A percentile compares a stretch with the other conserved stretches of the same genome.
phyloP scores from a whole-genome alignment of 1,284 basidiomycete species.

The Naganishia sp. region DNA sequence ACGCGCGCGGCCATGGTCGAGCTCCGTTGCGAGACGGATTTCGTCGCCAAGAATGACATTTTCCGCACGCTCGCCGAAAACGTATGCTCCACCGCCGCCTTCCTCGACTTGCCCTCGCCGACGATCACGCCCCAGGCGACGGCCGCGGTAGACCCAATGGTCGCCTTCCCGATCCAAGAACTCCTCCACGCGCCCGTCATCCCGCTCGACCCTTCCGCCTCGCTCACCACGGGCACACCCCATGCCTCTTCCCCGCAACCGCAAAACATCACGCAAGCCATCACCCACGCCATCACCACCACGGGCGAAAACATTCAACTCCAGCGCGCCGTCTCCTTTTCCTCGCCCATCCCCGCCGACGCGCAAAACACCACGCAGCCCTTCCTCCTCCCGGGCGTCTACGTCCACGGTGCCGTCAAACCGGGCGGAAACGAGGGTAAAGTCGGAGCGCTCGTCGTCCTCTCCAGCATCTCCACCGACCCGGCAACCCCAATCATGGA shows the following conservation, averaged over 20 bases:
- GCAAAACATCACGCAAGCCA: slow-evolving; percentile 69
- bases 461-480: slow-evolving; percentile 59
- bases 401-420: slow-evolving; percentile 68
- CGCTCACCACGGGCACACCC: slow-evolving; percentile 44
- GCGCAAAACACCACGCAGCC: slow-evolving; percentile 44
- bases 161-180: slow-evolving; percentile 57
- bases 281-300: slow-evolving; percentile 76
- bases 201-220: slow-evolving; percentile 50
- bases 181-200: slow-evolving; percentile 70
- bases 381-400: slow-evolving; percentile 68
- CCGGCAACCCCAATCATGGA: slow-evolving; percentile 48
- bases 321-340: slow-evolving; percentile 69
- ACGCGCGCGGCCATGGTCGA: slow-evolving; percentile 84
- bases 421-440: slow-evolving; percentile 63
- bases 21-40: slow-evolving; percentile 96
- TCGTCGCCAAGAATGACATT: slow-evolving; percentile 83
- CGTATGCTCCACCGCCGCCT: slow-evolving; percentile 84
- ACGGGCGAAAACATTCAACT: slow-evolving; percentile 88
- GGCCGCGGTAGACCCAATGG: slow-evolving; percentile 45
- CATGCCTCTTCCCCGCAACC: slow-evolving; percentile 38
- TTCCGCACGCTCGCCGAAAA: slow-evolving; percentile 76
- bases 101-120: slow-evolving; percentile 63
- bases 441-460: slow-evolving; percentile 68
- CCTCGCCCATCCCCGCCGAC: slow-evolving; percentile 62
- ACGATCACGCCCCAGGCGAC: not conserved